Conservation (phyloP, 495 filamentous ascomycete genomes). For the Polyplosphaeria fusca region DNA sequence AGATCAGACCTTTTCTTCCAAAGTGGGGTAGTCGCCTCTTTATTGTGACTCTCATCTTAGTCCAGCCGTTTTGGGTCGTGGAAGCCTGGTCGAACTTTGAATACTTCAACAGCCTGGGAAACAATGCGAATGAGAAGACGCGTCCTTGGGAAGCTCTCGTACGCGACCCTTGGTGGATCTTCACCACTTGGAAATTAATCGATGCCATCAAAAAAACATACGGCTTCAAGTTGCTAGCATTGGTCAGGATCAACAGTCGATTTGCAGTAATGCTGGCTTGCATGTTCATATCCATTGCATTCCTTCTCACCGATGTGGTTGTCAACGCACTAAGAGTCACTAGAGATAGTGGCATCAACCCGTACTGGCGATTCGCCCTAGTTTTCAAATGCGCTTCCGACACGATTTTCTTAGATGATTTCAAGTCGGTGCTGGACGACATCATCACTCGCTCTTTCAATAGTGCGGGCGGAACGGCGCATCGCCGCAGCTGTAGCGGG, state of each 20-base stretch:
- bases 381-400: conserved; percentile 35
- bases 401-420: conserved; percentile 34
- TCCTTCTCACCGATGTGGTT: conserved; percentile 27
- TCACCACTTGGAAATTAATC: conserved; percentile 25
- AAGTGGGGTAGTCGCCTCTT: conserved; percentile 20
- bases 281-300: conserved; percentile 27
- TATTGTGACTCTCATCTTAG: conserved; percentile 17
- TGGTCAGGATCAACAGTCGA: conserved; percentile 20
- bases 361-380: conserved; percentile 31
- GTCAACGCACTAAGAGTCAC: conserved; percentile 14
- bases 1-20: conserved; percentile 30
- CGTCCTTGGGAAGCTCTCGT: conserved; percentile 29
- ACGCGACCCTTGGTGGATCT: conserved; percentile 34
- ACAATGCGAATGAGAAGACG: conserved; percentile 8
- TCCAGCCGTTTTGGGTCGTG: conserved; percentile 24
- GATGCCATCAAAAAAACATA: conserved; percentile 20
- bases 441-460: conserved; percentile 14
- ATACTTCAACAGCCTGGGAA: conserved; percentile 28
- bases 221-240: conserved; percentile 8
- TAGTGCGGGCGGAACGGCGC: conserved; percentile 3
- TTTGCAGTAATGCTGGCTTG: conserved; percentile 30
- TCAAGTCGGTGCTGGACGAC: conserved; percentile 33
- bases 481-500: neutral
- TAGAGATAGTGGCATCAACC: conserved; percentile 21
- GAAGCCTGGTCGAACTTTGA: conserved; percentile 29